Evolutionary conservation across 1,284 basidiomycete genomes (phyloP).

Genomic region (Puccinia hordei): DNA sequence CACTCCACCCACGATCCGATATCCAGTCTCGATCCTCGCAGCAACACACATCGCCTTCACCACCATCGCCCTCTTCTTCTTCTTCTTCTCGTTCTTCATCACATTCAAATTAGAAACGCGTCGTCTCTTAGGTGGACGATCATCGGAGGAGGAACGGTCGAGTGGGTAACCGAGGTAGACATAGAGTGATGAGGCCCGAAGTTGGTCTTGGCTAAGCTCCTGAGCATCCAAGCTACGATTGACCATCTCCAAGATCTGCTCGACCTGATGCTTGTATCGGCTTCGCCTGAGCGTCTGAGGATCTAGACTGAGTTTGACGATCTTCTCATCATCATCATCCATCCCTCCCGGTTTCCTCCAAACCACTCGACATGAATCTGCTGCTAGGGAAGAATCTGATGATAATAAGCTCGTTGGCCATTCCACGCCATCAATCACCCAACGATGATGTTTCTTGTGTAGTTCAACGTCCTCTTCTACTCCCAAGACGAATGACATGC

Average conservation of each 20-base stretch:
- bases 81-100: not conserved
- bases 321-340: conserved; percentile 52
- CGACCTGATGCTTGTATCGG: not conserved
- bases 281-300: not conserved
- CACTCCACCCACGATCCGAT: conserved; percentile 9
- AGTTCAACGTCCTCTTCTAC: conserved; percentile 59
- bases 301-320: conserved; percentile 32
- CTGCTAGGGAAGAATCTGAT: conserved; percentile 31
- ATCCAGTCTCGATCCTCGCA: conserved; percentile 19
- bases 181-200: conserved; percentile 8
- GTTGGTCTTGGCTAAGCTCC: not conserved
- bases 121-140: not conserved
- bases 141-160: not conserved
- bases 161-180: conserved; percentile 7
- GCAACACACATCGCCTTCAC: conserved; percentile 44
- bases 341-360: conserved; percentile 53
- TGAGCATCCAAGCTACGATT: conserved; percentile 24
- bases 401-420: conserved; percentile 58
- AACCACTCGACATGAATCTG: conserved; percentile 45
- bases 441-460: conserved; percentile 60
- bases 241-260: conserved; percentile 30
- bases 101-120: not conserved
- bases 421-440: conserved; percentile 59
- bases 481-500: conserved; percentile 61
- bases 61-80: conserved; percentile 1